Evolutionary conservation across 1,284 basidiomycete species (phyloP).

Genomic region (Ceratobasidium sp.): DNA sequence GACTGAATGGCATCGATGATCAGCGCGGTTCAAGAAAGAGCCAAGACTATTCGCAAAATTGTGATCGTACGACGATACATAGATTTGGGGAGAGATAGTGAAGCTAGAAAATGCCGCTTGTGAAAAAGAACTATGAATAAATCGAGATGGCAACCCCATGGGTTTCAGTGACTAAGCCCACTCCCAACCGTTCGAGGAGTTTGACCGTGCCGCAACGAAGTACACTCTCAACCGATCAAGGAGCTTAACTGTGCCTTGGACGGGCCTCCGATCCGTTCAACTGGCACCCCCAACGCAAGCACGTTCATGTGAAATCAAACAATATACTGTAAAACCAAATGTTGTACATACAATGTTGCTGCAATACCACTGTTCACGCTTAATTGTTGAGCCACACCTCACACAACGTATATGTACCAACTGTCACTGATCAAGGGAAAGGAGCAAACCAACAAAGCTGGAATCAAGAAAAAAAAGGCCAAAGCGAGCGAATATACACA

Average conservation of each 20-base stretch:
- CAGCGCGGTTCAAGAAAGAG: slow-evolving; percentile 45
- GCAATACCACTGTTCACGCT: slow-evolving; percentile 20
- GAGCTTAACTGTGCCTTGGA: background rate
- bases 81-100: background rate
- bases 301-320: background rate
- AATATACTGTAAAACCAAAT: background rate
- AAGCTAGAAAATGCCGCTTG: background rate
- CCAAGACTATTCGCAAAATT: slow-evolving; percentile 34
- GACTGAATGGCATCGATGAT: background rate
- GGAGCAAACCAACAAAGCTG: background rate
- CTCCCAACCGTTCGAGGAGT: no score
- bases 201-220: no score
- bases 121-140: background rate
- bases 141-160: background rate
- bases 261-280: background rate
- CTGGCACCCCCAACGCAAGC: background rate
- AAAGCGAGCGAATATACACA: slow-evolving; percentile 3
- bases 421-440: background rate
- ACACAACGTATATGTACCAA: slow-evolving; percentile 14
- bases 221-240: background rate
- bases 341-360: slow-evolving; percentile 37
- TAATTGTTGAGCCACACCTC: slow-evolving; percentile 17
- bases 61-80: background rate
- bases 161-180: no score
- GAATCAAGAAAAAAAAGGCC: background rate